Percentiles rank a stretch among this genome's conserved stretches.
Evolutionary conservation across 768 basidiomycete genomes (phyloP).

Genomic region (Scleroderma bovista): DNA sequence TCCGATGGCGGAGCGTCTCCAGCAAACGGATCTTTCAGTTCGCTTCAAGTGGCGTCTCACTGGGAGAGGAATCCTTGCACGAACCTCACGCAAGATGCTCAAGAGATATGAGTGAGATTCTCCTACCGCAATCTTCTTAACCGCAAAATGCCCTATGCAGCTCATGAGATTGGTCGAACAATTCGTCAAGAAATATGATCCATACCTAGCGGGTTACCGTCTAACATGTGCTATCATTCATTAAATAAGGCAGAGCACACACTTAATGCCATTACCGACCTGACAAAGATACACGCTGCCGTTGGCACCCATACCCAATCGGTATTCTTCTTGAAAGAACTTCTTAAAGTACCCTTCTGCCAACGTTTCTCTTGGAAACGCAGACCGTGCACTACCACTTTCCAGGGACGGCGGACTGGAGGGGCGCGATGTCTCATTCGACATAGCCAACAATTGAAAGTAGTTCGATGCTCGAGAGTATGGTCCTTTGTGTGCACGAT

Average conservation of each 20-base stretch:
- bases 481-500: conserved; percentile 35
- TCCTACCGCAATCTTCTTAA: conserved; percentile 96
- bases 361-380: conserved; percentile 69
- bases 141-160: conserved; percentile 71
- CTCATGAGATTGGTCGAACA: conserved; percentile 2
- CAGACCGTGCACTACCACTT: conserved; percentile 11
- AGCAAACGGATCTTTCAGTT: conserved; percentile 65
- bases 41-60: background rate
- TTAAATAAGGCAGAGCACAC: conserved; percentile 3
- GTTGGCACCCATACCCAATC: conserved; percentile 93
- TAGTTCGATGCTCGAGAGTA: conserved; percentile 67
- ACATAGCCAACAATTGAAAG: conserved; percentile 69
- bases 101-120: conserved; percentile 83
- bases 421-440: conserved; percentile 59
- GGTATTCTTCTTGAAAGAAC: conserved; percentile 87
- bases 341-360: conserved; percentile 90
- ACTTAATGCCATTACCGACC: conserved; percentile 34
- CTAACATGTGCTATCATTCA: conserved; percentile 64
- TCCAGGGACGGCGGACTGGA: conserved; percentile 40
- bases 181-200: background rate
- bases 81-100: conserved; percentile 71
- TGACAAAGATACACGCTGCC: conserved; percentile 88
- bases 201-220: conserved; percentile 77
- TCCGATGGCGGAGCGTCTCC: conserved; percentile 83
- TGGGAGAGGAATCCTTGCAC: conserved; percentile 5